phyloP scores from a whole-genome alignment of 2,329 filamentous ascomycete genomes.

The Cordyceps militaris region DNA sequence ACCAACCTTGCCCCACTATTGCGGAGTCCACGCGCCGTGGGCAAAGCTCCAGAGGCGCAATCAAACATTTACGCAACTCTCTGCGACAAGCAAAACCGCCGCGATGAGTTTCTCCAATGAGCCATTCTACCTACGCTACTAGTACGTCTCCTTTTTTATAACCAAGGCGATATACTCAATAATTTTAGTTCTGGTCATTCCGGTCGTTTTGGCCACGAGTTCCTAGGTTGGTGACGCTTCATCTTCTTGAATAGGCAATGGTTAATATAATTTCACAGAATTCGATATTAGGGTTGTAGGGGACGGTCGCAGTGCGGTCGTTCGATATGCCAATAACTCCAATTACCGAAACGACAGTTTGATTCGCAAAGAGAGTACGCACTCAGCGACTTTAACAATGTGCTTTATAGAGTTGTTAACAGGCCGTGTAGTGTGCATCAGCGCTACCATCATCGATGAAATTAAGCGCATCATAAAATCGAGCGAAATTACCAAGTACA shows the following conservation, averaged over 20 bases:
- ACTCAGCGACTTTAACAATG: background rate
- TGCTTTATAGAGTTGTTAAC: background rate
- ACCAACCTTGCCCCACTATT: conserved; percentile 18
- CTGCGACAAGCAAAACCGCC: conserved; percentile 14
- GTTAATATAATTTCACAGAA: conserved; percentile 46
- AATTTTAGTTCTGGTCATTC: conserved; percentile 81
- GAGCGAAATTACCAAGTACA: conserved; percentile 93
- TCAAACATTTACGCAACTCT: background rate
- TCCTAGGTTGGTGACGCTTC: conserved; percentile 58
- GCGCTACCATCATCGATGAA: conserved; percentile 80
- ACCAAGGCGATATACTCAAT: conserved; percentile 5
- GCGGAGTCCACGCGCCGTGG: background rate
- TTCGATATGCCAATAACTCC: conserved; percentile 97
- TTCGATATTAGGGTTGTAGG: conserved; percentile 93
- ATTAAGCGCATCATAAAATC: conserved; percentile 96
- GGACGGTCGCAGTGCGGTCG: conserved; percentile 87
- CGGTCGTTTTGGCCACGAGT: conserved; percentile 96
- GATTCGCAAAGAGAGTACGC: conserved; percentile 97
- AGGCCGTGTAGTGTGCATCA: conserved; percentile 74
- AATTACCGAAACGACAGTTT: conserved; percentile 98
- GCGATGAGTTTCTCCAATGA: conserved; percentile 64
- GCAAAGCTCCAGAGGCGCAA: background rate
- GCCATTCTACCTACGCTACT: conserved; percentile 73
- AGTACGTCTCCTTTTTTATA: conserved; percentile 52
- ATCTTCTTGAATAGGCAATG: background rate